A percentile compares a stretch with the other conserved stretches of the same genome.
phyloP scores from a whole-genome alignment of 345 rosid species.

The Excoecaria cochinchinensis region DNA sequence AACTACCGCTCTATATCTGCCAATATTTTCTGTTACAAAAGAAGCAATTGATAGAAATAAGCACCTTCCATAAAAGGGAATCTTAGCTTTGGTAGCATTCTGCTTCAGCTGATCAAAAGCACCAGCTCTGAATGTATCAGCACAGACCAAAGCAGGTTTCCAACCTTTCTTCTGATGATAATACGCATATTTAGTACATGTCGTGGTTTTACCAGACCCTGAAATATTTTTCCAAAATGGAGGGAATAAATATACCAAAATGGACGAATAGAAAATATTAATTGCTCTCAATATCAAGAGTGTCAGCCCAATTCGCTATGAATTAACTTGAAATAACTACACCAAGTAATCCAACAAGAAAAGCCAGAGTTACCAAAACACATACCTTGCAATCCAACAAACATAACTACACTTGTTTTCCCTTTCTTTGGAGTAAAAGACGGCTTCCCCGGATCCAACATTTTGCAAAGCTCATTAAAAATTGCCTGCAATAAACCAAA shows the following conservation, averaged over 20 bases:
- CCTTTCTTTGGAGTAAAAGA: constrained; percentile 79
- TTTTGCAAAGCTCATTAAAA: constrained; percentile 80
- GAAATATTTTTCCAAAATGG: constrained; percentile 2
- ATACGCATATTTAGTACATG: constrained; percentile 77
- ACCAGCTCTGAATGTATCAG: constrained; percentile 87
- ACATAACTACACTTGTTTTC: constrained; percentile 30
- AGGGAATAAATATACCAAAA: not conserved
- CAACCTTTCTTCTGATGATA: constrained; percentile 82
- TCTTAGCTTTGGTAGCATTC: constrained; percentile 73
- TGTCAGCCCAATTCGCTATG: not conserved
- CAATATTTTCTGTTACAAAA: not conserved
- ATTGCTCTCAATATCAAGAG: not conserved
- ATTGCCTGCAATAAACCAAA: constrained; percentile 49
- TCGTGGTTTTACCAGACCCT: constrained; percentile 77
- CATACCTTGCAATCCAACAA: not conserved
- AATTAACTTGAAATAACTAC: not conserved
- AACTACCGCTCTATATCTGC: not conserved
- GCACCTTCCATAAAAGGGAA: constrained; percentile 87
- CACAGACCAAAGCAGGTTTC: constrained; percentile 79
- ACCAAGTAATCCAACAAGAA: not conserved
- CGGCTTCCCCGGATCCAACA: constrained; percentile 91
- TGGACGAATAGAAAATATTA: no score
- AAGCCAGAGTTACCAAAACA: not conserved
- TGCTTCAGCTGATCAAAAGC: constrained; percentile 85
- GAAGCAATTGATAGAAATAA: not conserved